A percentile compares a stretch with the other conserved stretches of the same genome.
phyloP scores from a whole-genome alignment of 495 filamentous ascomycete species.

The Lophium mytilinum region DNA sequence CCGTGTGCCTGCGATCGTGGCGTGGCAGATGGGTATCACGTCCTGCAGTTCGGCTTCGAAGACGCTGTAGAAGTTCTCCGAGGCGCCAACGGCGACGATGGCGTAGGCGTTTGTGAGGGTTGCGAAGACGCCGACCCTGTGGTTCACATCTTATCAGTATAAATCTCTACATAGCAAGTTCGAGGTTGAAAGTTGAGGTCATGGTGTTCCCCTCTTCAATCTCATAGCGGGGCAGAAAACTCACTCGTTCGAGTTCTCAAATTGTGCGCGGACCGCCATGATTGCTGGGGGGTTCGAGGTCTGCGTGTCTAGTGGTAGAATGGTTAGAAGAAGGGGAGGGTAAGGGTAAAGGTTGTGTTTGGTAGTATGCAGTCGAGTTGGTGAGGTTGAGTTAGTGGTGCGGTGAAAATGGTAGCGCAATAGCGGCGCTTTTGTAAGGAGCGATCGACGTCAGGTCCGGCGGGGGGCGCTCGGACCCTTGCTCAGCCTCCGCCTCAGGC shows the following conservation, averaged over 20 bases:
- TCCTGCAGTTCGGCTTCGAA: constrained; percentile 97
- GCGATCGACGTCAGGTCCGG: too few species aligned
- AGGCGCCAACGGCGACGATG: constrained; percentile 84
- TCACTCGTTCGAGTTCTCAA: constrained; percentile 98
- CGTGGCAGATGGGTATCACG: constrained; percentile 93
- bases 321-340: background rate
- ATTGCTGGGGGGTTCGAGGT: background rate
- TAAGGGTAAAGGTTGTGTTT: background rate
- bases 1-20: constrained; percentile 92
- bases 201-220: background rate
- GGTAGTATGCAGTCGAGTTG: too few species aligned
- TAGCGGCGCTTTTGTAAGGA: too few species aligned
- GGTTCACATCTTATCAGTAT: constrained; percentile 11
- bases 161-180: background rate
- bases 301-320: too few species aligned
- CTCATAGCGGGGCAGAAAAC: constrained; percentile 15
- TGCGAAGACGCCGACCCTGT: constrained; percentile 89
- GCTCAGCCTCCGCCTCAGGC: too few species aligned
- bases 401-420: too few species aligned
- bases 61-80: constrained; percentile 82
- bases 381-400: too few species aligned
- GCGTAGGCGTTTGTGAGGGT: constrained; percentile 95
- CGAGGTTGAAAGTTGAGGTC: background rate
- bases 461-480: too few species aligned
- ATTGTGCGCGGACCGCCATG: constrained; percentile 50